Conservation (phyloP, 768 basidiomycete species). For the Hericium rajendrae region DNA sequence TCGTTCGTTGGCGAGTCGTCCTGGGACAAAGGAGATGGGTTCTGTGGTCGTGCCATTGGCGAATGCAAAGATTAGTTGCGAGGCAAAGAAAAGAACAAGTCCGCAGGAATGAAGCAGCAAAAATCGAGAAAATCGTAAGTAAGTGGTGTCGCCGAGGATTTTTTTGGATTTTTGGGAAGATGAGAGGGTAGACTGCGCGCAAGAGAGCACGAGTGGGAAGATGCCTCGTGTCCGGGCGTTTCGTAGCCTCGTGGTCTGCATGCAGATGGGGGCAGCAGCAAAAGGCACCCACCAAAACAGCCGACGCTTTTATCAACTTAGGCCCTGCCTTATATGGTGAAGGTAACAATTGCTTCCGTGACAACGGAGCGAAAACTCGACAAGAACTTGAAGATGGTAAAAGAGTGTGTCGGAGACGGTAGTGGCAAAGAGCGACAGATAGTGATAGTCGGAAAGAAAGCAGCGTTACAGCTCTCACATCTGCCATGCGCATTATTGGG, state of each 20-base stretch:
- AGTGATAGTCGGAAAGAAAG: no score
- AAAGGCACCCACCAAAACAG: neutral
- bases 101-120: neutral
- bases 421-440: neutral
- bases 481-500: no score
- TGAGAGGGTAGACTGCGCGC: neutral
- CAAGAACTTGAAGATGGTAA: neutral
- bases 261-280: neutral
- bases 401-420: neutral
- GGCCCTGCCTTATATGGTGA: neutral
- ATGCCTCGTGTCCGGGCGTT: neutral
- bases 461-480: no score
- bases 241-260: constrained; percentile 3
- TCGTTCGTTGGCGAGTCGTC: neutral
- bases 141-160: constrained; percentile 1
- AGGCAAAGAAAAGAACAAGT: neutral
- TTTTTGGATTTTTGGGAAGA: neutral
- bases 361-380: neutral
- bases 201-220: neutral
- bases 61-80: neutral
- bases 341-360: neutral
- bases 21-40: neutral
- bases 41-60: constrained; percentile 1
- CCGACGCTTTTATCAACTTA: neutral
- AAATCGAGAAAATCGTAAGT: neutral